Evolutionary conservation across 768 basidiomycete genomes (phyloP).

Genomic region (Rhizopogon sp.): DNA sequence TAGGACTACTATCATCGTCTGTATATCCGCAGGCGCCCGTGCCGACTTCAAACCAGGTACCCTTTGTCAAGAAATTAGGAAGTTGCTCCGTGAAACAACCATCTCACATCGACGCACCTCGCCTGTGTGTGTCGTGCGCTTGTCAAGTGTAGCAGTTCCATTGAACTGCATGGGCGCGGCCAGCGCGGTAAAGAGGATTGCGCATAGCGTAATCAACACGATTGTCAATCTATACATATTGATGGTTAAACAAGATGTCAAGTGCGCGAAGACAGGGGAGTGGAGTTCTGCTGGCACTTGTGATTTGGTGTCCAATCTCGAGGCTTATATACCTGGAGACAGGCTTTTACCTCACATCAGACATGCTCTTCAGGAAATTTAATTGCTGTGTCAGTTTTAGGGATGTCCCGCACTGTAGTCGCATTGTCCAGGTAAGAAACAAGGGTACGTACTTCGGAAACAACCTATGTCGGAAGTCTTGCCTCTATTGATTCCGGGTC

Average conservation of each 20-base stretch:
- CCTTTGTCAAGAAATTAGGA: slow-evolving; percentile 32
- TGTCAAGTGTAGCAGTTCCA: slow-evolving; percentile 33
- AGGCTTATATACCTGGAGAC: slow-evolving; percentile 20
- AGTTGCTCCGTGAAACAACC: neutral
- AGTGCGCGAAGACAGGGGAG: neutral
- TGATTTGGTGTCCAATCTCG: neutral
- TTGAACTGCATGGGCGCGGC: slow-evolving; percentile 32
- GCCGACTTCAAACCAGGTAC: slow-evolving; percentile 60
- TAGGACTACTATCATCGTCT: slow-evolving; percentile 44
- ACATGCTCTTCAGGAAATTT: slow-evolving; percentile 13
- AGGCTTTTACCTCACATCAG: slow-evolving; percentile 24
- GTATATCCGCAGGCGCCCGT: slow-evolving; percentile 59
- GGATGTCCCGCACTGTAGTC: slow-evolving; percentile 24
- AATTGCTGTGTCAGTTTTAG: slow-evolving; percentile 15
- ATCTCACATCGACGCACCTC: slow-evolving; percentile 37
- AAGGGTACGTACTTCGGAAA: slow-evolving; percentile 12
- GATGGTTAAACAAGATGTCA: neutral
- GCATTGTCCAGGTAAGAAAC: slow-evolving; percentile 19
- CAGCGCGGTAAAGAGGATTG: slow-evolving; percentile 35
- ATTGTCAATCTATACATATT: slow-evolving; percentile 17
- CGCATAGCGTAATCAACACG: slow-evolving; percentile 35
- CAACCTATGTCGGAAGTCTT: slow-evolving; percentile 10
- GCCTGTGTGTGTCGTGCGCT: slow-evolving; percentile 50
- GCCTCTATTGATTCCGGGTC: slow-evolving; percentile 16
- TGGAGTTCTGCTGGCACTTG: neutral